Evolutionary conservation across 2,329 filamentous ascomycete genomes (phyloP).

Genomic region (Raffaelea ambrosiae): DNA sequence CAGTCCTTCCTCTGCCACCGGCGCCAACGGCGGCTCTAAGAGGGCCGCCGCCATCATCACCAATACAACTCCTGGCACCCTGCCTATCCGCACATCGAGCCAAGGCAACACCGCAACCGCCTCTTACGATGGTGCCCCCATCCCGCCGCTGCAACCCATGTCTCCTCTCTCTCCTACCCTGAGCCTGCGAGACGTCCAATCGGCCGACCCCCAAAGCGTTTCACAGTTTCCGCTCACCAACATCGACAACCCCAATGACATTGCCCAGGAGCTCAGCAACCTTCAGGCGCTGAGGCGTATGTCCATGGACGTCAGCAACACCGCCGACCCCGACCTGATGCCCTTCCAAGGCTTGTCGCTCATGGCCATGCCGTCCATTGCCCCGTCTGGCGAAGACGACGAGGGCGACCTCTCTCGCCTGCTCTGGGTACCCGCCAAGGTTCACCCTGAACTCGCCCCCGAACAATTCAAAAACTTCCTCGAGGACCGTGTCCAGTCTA

Average conservation of each 20-base stretch:
- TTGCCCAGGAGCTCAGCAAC: conserved; percentile 88
- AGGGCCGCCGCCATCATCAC: no score
- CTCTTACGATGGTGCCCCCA: conserved; percentile 17
- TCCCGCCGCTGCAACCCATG: conserved; percentile 24
- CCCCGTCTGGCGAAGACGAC: conserved; percentile 65
- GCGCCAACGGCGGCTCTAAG: not conserved
- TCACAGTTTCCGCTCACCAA: conserved; percentile 80
- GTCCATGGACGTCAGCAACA: conserved; percentile 86
- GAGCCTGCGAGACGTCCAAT: conserved; percentile 45
- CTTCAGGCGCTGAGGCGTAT: conserved; percentile 82
- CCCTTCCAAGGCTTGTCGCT: conserved; percentile 57
- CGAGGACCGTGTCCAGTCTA: conserved; percentile 84
- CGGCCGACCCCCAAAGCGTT: conserved; percentile 38
- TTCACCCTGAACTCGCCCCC: conserved; percentile 91
- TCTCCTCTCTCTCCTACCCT: conserved; percentile 43
- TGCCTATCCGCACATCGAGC: conserved; percentile 28
- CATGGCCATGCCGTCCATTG: conserved; percentile 63
- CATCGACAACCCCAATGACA: conserved; percentile 80
- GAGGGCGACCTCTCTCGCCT: conserved; percentile 82
- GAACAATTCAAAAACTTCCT: conserved; percentile 96
- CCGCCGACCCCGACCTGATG: conserved; percentile 64
- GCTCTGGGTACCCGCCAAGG: conserved; percentile 90
- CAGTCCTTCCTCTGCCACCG: not conserved
- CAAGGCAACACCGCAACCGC: conserved; percentile 15
- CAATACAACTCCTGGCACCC: conserved; percentile 4